A percentile compares a stretch with the other conserved stretches of the same genome.
Conservation (phyloP, 805 yeast species). For the Candida parachauliodes region DNA sequence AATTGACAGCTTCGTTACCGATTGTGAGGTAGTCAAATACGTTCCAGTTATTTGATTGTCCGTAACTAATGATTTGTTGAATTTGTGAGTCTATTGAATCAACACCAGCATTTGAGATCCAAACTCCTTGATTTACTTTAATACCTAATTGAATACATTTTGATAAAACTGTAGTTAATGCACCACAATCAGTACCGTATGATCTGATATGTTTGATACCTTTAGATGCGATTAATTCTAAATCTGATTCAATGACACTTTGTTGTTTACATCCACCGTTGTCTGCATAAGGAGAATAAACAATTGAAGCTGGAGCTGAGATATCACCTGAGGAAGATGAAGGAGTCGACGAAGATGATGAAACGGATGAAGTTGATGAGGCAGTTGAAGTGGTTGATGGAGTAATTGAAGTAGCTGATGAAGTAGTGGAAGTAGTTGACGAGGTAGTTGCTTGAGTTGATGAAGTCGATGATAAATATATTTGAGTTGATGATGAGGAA, state of each 20-base stretch:
- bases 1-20: slow-evolving; percentile 83
- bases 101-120: slow-evolving; percentile 65
- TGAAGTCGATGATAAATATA: slow-evolving; percentile 2
- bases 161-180: slow-evolving; percentile 62
- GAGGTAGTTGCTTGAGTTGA: slow-evolving; percentile 10
- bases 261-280: slow-evolving; percentile 65
- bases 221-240: slow-evolving; percentile 51
- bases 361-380: slow-evolving; percentile 12
- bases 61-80: slow-evolving; percentile 46
- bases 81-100: slow-evolving; percentile 66
- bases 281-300: slow-evolving; percentile 74
- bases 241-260: slow-evolving; percentile 53
- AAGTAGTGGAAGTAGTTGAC: background rate
- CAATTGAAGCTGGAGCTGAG: slow-evolving; percentile 55
- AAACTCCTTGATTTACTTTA: slow-evolving; percentile 80
- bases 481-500: background rate
- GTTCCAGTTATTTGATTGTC: slow-evolving; percentile 57
- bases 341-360: slow-evolving; percentile 13
- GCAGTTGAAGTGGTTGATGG: slow-evolving; percentile 11
- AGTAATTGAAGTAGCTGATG: slow-evolving; percentile 8
- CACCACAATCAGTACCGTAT: slow-evolving; percentile 85
- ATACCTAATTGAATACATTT: slow-evolving; percentile 57
- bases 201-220: slow-evolving; percentile 68
- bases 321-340: slow-evolving; percentile 15
- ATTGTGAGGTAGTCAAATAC: slow-evolving; percentile 73